Evolutionary conservation across 345 rosid genomes (phyloP).

Genomic region (Ricinus communis): DNA sequence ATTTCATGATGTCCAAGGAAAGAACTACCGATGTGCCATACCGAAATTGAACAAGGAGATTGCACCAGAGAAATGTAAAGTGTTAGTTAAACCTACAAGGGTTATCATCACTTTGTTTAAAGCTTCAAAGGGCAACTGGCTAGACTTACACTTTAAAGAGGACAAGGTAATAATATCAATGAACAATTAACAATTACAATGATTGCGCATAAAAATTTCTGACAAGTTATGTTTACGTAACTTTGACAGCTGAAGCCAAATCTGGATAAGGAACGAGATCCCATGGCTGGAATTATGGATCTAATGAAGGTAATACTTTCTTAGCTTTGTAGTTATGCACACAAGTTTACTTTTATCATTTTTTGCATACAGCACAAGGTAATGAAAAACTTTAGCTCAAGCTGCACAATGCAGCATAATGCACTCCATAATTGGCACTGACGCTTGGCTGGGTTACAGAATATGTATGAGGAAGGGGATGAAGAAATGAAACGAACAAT

Average conservation of each 20-base stretch:
- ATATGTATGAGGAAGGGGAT: slow-evolving; percentile 95
- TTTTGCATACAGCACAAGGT: background rate
- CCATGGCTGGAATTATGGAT: slow-evolving; percentile 99
- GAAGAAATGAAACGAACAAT: slow-evolving; percentile 91
- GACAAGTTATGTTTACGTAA: no score
- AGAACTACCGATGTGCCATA: slow-evolving; percentile 68
- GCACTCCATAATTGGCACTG: background rate
- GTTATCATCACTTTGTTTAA: slow-evolving; percentile 62
- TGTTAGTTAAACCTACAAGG: slow-evolving; percentile 73
- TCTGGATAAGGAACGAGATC: slow-evolving; percentile 70
- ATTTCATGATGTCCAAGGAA: slow-evolving; percentile 77
- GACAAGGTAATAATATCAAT: slow-evolving; percentile 58
- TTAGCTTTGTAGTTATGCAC: background rate
- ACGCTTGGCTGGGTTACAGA: slow-evolving; percentile 35
- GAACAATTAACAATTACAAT: background rate
- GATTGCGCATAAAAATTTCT: no score
- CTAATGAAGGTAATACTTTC: slow-evolving; percentile 69
- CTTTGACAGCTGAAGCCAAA: slow-evolving; percentile 73
- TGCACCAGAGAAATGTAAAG: slow-evolving; percentile 74
- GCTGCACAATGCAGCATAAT: no score
- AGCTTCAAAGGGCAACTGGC: slow-evolving; percentile 83
- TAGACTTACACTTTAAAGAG: slow-evolving; percentile 81
- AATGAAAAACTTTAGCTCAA: background rate
- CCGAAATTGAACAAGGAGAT: slow-evolving; percentile 78
- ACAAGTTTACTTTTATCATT: background rate